These are phyloP conservation scores for Epithemia pelagica DNA, from an alignment of 108 stramenopile genomes.

Conservation along the genomic window DNA sequence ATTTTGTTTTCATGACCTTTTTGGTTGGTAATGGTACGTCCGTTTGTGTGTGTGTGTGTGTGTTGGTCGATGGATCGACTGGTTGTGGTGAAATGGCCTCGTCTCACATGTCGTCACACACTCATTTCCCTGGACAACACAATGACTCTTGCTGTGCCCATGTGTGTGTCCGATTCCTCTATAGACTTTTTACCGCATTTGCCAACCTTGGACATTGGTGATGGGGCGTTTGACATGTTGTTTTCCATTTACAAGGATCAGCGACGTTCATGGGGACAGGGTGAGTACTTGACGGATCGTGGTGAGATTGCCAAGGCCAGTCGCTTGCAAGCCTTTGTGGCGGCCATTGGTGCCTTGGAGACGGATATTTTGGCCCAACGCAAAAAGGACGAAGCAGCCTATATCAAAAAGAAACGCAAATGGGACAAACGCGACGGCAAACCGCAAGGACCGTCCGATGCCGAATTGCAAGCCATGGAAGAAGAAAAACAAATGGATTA, in stretches of 20 bases:
- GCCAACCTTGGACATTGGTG: conserved; percentile 93
- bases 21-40: conserved; percentile 71
- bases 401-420: conserved; percentile 65
- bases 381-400: conserved; percentile 70
- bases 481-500: conserved; percentile 75
- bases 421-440: conserved; percentile 84
- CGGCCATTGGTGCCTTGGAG: conserved; percentile 81
- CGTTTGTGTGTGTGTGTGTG: too few species aligned
- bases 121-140: too few species aligned
- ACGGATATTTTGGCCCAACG: conserved; percentile 75
- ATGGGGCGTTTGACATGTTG: conserved; percentile 93
- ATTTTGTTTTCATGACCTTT: conserved; percentile 99
- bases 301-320: conserved; percentile 76
- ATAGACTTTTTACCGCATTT: conserved; percentile 96
- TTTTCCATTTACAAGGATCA: conserved; percentile 91
- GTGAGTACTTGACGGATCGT: conserved; percentile 84
- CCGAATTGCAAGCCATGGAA: conserved; percentile 67
- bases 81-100: too few species aligned
- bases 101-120: too few species aligned
- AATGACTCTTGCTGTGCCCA: too few species aligned
- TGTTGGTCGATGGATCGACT: too few species aligned
- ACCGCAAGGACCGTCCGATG: conserved; percentile 62
- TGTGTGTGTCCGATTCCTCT: too few species aligned
- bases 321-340: conserved; percentile 74
- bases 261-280: conserved; percentile 62